Evolutionary conservation across 495 filamentous ascomycete species (phyloP).

Genomic region (Opeltia flavorubescens): DNA sequence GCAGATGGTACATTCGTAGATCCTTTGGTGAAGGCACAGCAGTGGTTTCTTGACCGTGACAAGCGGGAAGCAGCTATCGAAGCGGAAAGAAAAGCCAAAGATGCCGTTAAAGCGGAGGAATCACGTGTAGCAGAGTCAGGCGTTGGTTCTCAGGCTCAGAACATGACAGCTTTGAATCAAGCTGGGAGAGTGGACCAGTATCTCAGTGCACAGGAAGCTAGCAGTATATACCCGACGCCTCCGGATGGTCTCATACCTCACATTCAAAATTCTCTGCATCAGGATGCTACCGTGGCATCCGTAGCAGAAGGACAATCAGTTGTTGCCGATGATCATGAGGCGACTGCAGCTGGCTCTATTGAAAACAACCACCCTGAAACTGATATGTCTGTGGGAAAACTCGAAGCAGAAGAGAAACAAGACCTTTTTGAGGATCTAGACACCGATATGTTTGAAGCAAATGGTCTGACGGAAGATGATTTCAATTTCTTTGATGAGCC

Average conservation of each 20-base stretch:
- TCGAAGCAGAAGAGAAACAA: slow-evolving; percentile 38
- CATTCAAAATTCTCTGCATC: slow-evolving; percentile 22
- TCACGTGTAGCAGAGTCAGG: slow-evolving; percentile 21
- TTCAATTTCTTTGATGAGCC: slow-evolving; percentile 82
- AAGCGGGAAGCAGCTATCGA: slow-evolving; percentile 32
- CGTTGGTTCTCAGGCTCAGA: too few relatives aligned
- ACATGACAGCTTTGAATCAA: too few relatives aligned
- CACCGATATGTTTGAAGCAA: slow-evolving; percentile 64
- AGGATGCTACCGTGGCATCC: not conserved
- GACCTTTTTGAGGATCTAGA: slow-evolving; percentile 59
- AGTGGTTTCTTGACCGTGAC: slow-evolving; percentile 43
- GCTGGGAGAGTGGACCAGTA: slow-evolving; percentile 37
- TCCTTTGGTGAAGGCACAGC: slow-evolving; percentile 51
- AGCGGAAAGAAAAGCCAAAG: slow-evolving; percentile 39
- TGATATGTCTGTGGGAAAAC: slow-evolving; percentile 8
- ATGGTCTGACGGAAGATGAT: slow-evolving; percentile 76
- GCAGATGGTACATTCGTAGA: slow-evolving; percentile 24
- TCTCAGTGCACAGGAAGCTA: slow-evolving; percentile 36
- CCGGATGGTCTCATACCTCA: slow-evolving; percentile 55
- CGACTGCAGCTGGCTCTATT: not conserved
- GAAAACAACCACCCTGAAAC: slow-evolving; percentile 12
- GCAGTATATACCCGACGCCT: slow-evolving; percentile 75
- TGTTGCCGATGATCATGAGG: slow-evolving; percentile 9
- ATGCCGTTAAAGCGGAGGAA: slow-evolving; percentile 30
- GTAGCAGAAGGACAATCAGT: not conserved